Evolutionary conservation across 345 rosid species (phyloP), one percentile per base, ranked within the genome.

Genomic region (Syzygium aqueum): DNA sequence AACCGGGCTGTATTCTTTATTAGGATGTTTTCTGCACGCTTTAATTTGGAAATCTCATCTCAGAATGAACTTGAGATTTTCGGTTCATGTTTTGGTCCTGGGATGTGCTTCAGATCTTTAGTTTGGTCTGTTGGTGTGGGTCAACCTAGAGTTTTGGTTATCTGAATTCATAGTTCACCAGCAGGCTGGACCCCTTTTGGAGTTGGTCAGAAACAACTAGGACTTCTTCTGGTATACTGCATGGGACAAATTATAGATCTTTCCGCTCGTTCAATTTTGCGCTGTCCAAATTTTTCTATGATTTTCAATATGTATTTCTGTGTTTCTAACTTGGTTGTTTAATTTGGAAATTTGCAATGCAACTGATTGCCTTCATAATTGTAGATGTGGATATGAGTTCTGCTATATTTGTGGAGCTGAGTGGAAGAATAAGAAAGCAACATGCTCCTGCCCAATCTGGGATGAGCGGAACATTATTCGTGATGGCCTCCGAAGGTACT

Each of bases 341-440:
- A 30, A 30, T 65, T 33, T n/a, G 10, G 10, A 52, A 52, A 19
- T 37, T 53, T 59, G 65, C 51, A 37, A 54, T 73, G 49, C 49
- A 73, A 73, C 37, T 73, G 82, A 73, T 33, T 51, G 61, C 28
- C 82, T 88, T 52, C 40, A 46, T 86, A 83, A 82, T 85, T 61
- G 82, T 88, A 92, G 95, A 86, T 94, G 94, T 23, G 95, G 94
- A 22, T 84, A 86, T 9, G 94, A 95, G 90, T 95, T 95, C 86
- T 95, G 97, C 92, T 95, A 95, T 67, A 92, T 65, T 2, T 95
- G 96, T 49, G 97, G 97, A 43, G 94, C 94, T 21, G 91, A 85
- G 87, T 95, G 94, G 94, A 93, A 85, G 87, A 77, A 91, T 88
- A 93, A 94, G 85, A 91, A 85, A 82, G 85, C 96, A 84, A 92